Conservation (phyloP, 192 early-diverging fungal genomes). For the Podila minutissima region DNA sequence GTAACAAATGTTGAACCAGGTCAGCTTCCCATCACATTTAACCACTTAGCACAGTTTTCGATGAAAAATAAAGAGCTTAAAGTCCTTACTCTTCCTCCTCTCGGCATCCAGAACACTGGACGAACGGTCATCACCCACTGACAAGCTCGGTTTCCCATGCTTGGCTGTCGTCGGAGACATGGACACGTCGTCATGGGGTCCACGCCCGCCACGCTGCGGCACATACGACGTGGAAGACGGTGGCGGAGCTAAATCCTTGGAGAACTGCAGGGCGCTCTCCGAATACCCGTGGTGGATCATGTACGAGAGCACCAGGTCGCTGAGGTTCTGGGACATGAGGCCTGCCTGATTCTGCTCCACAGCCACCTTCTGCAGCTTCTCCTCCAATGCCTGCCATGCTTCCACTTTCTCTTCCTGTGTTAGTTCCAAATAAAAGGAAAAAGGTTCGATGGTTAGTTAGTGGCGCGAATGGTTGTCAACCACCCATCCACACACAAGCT, state of each 20-base stretch:
- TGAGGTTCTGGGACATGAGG: constrained; percentile 46
- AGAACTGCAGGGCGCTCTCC: constrained; percentile 78
- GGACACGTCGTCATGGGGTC: background rate
- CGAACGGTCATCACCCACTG: background rate
- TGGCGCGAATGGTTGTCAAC: background rate
- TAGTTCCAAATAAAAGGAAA: too few relatives aligned
- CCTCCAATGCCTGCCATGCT: constrained; percentile 54
- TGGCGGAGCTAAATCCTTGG: constrained; percentile 27
- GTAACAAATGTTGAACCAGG: background rate
- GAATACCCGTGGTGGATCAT: constrained; percentile 87
- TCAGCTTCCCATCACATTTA: background rate
- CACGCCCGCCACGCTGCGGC: background rate
- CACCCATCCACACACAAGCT: too few relatives aligned
- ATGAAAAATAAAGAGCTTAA: too few relatives aligned
- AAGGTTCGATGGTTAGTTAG: too few relatives aligned
- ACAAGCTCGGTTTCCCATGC: background rate
- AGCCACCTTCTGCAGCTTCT: constrained; percentile 9
- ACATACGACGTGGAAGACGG: background rate
- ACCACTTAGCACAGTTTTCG: background rate
- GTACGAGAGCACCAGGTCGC: constrained; percentile 81
- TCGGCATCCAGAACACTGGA: constrained; percentile 19
- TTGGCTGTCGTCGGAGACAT: background rate
- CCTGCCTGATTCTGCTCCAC: constrained; percentile 15
- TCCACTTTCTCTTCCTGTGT: constrained; percentile 54
- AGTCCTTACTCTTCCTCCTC: constrained; percentile 35